A percentile compares a stretch with the other conserved stretches of the same genome.
These are phyloP conservation scores for Tetrahymena malaccensis DNA, from an alignment of 73 alveolate genomes.

Conservation along the genomic window DNA sequence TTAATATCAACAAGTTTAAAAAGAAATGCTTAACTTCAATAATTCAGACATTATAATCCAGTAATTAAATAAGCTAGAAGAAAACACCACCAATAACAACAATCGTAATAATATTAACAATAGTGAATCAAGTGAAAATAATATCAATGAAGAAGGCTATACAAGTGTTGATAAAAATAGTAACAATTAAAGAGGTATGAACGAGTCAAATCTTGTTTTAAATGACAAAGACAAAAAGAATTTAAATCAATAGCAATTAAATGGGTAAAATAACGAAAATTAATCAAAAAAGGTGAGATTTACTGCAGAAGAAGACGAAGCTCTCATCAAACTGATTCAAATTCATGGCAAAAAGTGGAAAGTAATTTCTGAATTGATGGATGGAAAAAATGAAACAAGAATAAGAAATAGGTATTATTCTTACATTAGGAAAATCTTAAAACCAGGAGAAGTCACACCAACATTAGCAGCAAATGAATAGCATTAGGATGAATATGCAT, in stretches of 20 bases:
- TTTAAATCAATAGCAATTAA: neutral
- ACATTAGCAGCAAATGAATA: neutral
- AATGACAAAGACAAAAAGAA: neutral
- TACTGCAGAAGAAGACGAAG: neutral
- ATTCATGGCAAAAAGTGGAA: neutral
- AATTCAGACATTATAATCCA: neutral
- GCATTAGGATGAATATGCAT: neutral
- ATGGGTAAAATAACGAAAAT: neutral
- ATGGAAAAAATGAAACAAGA: neutral
- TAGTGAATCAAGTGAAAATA: neutral
- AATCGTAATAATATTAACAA: too few species aligned
- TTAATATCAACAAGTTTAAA: neutral
- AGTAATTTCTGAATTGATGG: neutral
- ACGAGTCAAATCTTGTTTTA: too few species aligned
- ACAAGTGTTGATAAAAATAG: neutral
- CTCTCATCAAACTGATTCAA: neutral
- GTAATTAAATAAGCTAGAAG: neutral
- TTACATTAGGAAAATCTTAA: neutral
- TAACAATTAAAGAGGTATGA: too few species aligned
- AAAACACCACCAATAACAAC: neutral
- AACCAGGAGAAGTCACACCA: neutral
- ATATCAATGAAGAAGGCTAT: neutral
- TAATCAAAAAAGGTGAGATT: neutral
- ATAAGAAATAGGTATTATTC: neutral
- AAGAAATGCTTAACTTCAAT: neutral